These are phyloP conservation scores for Cordyceps farinosa DNA, from an alignment of 2,329 filamentous ascomycete species.

Conservation along the genomic window DNA sequence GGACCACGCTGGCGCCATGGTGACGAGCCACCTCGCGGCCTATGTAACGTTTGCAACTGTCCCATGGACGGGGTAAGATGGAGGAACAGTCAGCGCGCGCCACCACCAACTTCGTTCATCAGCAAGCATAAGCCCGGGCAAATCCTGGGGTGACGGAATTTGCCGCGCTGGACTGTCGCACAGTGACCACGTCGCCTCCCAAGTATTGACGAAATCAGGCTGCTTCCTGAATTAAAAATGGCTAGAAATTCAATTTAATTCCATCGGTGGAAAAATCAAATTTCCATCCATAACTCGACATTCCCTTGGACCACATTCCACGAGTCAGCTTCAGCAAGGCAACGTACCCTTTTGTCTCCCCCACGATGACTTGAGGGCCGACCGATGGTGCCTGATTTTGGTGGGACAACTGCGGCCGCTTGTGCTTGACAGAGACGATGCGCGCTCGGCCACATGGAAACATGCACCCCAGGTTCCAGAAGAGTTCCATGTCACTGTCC, in stretches of 20 bases:
- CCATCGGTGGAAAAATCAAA: too few species aligned
- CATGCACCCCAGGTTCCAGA: constrained; percentile 6
- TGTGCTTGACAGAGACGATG: background rate
- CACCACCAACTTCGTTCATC: constrained; percentile 3
- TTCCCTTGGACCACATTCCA: background rate
- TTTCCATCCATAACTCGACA: too few species aligned
- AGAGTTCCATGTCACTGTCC: background rate
- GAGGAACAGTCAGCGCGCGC: constrained; percentile 4
- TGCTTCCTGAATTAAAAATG: too few species aligned
- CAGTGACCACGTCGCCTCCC: too few species aligned
- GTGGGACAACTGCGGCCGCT: background rate
- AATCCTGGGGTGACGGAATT: background rate
- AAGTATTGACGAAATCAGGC: too few species aligned
- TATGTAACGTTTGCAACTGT: constrained; percentile 10
- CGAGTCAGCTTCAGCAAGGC: background rate
- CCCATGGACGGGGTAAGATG: background rate
- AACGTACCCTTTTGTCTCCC: background rate
- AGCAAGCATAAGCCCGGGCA: background rate
- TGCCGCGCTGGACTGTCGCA: background rate
- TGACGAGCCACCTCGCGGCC: background rate
- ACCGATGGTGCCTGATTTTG: constrained; percentile 1
- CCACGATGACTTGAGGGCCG: background rate
- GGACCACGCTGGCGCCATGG: background rate
- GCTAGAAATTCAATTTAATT: too few species aligned
- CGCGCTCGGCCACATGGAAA: background rate